Percentiles rank a stretch among this genome's conserved stretches.
These are phyloP conservation scores for Leccinum sublutescens DNA, from an alignment of 768 basidiomycete genomes.

Conservation along the genomic window DNA sequence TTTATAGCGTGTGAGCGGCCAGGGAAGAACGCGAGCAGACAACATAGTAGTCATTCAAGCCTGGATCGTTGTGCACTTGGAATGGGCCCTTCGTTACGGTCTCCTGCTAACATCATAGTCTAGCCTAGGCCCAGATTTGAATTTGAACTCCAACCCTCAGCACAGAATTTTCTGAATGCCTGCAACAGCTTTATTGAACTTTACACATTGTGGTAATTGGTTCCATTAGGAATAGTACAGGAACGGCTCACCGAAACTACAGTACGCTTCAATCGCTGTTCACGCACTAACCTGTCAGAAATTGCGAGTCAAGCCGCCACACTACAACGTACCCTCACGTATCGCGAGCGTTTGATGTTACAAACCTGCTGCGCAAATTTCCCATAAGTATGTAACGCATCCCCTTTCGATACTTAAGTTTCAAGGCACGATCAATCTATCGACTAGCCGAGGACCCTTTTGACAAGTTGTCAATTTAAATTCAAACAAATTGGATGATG, in stretches of 20 bases:
- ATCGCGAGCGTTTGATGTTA: neutral
- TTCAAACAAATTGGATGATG: neutral
- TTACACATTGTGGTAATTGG: neutral
- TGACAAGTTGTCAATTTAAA: neutral
- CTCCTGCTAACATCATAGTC: neutral
- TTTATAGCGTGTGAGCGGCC: neutral
- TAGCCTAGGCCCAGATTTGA: neutral
- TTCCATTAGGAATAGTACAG: neutral
- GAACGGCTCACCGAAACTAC: neutral
- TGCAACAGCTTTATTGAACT: neutral
- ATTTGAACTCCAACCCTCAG: neutral
- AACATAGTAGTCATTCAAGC: neutral
- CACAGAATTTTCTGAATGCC: neutral
- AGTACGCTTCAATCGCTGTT: neutral
- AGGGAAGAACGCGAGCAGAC: neutral
- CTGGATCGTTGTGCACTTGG: neutral
- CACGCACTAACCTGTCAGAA: neutral
- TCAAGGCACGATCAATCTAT: neutral
- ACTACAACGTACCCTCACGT: neutral
- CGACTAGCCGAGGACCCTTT: neutral
- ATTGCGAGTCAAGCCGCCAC: neutral
- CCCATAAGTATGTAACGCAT: neutral
- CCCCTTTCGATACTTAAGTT: neutral
- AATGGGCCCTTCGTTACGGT: neutral
- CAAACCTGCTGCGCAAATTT: neutral